A percentile compares a stretch with the other conserved stretches of the same genome.
Conservation (phyloP, 768 basidiomycete species). For the Tricholoma matsutake region DNA sequence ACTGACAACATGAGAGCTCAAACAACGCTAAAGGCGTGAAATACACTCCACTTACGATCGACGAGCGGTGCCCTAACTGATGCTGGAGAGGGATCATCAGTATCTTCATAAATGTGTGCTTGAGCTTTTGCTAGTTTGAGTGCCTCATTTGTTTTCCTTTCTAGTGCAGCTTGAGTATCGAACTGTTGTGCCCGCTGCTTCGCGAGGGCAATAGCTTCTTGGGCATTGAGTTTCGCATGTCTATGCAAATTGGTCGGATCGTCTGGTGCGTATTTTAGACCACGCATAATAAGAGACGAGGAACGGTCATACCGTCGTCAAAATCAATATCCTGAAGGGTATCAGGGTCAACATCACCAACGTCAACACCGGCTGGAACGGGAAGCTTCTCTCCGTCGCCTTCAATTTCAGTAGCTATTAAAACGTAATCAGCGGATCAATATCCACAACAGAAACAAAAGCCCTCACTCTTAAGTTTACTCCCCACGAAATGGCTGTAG, state of each 20-base stretch:
- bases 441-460: not conserved
- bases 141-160: constrained; percentile 79
- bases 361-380: constrained; percentile 54
- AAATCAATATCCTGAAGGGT: constrained; percentile 79
- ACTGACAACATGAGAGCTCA: constrained; percentile 42
- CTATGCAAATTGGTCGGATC: constrained; percentile 82
- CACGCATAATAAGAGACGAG: constrained; percentile 2
- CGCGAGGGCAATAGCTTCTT: constrained; percentile 80
- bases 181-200: constrained; percentile 80
- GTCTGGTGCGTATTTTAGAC: constrained; percentile 43
- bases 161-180: constrained; percentile 77
- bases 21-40: not conserved
- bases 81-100: constrained; percentile 33
- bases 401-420: constrained; percentile 72
- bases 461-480: constrained; percentile 82
- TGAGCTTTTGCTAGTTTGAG: constrained; percentile 62
- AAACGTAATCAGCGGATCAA: constrained; percentile 16
- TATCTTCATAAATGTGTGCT: constrained; percentile 44
- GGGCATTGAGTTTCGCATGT: constrained; percentile 87
- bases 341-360: constrained; percentile 50
- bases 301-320: constrained; percentile 67
- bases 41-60: constrained; percentile 53
- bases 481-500: constrained; percentile 98
- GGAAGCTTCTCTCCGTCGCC: constrained; percentile 44
- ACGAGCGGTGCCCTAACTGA: constrained; percentile 49